Conservation (phyloP, 345 rosid genomes). For the Combretum micranthum region DNA sequence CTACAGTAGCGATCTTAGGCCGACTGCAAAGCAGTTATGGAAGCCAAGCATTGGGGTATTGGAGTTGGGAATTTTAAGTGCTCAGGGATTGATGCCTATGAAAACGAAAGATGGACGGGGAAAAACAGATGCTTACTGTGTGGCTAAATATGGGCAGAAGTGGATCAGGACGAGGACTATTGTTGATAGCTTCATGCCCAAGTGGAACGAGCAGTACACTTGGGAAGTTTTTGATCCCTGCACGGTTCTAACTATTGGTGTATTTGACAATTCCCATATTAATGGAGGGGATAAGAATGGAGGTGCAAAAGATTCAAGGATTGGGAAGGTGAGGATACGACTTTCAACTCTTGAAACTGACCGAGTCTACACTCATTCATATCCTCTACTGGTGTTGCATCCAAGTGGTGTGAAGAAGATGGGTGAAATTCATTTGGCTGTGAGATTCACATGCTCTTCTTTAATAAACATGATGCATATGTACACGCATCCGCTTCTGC, state of each 20-base stretch:
- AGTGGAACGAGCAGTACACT: conserved; percentile 38
- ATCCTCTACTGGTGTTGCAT: conserved; percentile 35
- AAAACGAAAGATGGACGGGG: conserved; percentile 34
- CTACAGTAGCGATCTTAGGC: conserved; percentile 42
- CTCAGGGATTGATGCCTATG: conserved; percentile 31
- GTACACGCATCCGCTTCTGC: conserved; percentile 37
- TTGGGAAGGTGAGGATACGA: conserved; percentile 53
- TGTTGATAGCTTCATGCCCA: conserved; percentile 24
- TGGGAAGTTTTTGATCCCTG: conserved; percentile 45
- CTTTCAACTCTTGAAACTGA: conserved; percentile 35
- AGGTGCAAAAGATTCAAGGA: conserved; percentile 27
- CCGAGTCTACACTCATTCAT: conserved; percentile 34
- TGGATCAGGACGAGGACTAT: conserved; percentile 37
- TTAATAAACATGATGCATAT: conserved; percentile 22
- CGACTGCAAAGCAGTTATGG: conserved; percentile 33
- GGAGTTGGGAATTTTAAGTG: conserved; percentile 47
- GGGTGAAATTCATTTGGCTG: conserved; percentile 47
- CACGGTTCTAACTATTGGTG: conserved; percentile 32
- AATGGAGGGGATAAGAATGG: conserved; percentile 13
- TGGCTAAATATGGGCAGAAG: conserved; percentile 39
- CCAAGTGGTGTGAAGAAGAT: conserved; percentile 42
- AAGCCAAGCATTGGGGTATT: conserved; percentile 30
- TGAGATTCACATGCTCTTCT: conserved; percentile 34
- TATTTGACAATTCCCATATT: conserved; percentile 30
- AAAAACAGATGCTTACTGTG: conserved; percentile 42